Conservation (phyloP, 1,139 yeast genomes). For the Meyerozyma athensensis region DNA sequence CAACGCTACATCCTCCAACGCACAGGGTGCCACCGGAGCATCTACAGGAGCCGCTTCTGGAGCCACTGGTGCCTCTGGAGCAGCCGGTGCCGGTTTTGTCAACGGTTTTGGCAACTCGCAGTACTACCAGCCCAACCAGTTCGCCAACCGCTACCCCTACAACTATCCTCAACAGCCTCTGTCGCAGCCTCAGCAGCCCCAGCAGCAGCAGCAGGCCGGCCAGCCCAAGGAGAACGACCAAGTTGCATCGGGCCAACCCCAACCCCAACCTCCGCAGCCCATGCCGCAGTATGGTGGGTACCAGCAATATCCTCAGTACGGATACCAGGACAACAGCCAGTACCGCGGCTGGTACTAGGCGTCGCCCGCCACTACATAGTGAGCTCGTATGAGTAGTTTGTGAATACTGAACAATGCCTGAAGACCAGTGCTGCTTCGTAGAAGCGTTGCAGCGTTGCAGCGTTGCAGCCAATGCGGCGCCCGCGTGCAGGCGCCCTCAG, state of each 20-base stretch:
- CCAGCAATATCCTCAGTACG: constrained; percentile 49
- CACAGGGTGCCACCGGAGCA: constrained; percentile 8
- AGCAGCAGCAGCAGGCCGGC: constrained; percentile 20
- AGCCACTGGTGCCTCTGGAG: constrained; percentile 14
- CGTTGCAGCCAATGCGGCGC: no score
- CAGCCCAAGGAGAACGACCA: constrained; percentile 9
- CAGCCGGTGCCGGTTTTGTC: constrained; percentile 14
- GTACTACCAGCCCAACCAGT: constrained; percentile 37
- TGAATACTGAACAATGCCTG: no score
- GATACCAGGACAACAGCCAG: constrained; percentile 41
- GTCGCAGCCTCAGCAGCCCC: constrained; percentile 16
- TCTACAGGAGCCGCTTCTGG: constrained; percentile 4
- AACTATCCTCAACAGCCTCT: constrained; percentile 27
- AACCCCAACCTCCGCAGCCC: constrained; percentile 33
- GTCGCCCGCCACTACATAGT: background rate
- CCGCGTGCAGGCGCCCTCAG: background rate
- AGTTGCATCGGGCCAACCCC: constrained; percentile 12
- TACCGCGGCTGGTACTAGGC: constrained; percentile 22
- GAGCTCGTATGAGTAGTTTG: no score
- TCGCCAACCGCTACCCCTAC: constrained; percentile 35
- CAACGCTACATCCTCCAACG: constrained; percentile 10
- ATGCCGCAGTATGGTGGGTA: constrained; percentile 43
- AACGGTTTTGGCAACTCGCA: constrained; percentile 19
- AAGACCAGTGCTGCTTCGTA: no score
- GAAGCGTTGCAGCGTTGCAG: no score